phyloP scores from a whole-genome alignment of 2,329 filamentous ascomycete genomes.

The Magnaporthiopsis incrustans region DNA sequence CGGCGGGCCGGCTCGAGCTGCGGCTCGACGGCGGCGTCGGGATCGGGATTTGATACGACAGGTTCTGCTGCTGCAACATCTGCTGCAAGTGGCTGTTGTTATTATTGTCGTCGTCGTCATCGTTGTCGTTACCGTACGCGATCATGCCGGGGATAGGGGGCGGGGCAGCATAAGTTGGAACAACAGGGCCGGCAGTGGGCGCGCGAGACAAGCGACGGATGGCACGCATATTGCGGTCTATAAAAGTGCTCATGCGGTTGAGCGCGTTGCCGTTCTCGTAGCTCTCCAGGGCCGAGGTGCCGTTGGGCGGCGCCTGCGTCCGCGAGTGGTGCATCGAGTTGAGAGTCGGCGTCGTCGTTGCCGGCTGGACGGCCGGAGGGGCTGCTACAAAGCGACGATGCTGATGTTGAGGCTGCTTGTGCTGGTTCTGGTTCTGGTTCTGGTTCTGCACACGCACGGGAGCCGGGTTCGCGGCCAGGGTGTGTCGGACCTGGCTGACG shows the following conservation, averaged over 20 bases:
- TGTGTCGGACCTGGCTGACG: constrained; percentile 33
- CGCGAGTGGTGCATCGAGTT: constrained; percentile 10
- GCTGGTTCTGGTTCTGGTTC: background rate
- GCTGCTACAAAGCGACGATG: constrained; percentile 2
- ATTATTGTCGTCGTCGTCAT: background rate
- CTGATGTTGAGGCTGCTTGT: constrained; percentile 11
- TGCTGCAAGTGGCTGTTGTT: background rate
- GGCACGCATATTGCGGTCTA: constrained; percentile 32
- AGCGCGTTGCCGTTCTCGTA: constrained; percentile 31
- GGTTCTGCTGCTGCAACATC: background rate
- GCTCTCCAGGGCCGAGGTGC: constrained; percentile 6
- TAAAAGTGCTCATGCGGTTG: constrained; percentile 35
- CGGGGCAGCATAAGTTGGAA: background rate
- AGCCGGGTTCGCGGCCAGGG: constrained; percentile 17
- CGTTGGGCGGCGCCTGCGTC: constrained; percentile 1
- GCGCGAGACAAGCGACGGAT: constrained; percentile 27
- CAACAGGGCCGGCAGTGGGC: background rate
- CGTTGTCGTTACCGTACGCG: background rate
- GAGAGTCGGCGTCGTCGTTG: constrained; percentile 15
- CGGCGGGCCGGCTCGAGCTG: constrained; percentile 2
- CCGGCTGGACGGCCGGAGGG: constrained; percentile 2
- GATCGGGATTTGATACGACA: background rate
- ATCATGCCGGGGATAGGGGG: background rate
- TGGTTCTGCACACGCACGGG: background rate
- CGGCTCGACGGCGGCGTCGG: constrained; percentile 5